Evolutionary conservation across 2,329 filamentous ascomycete genomes (phyloP).

Genomic region (Elsinoe batatas): DNA sequence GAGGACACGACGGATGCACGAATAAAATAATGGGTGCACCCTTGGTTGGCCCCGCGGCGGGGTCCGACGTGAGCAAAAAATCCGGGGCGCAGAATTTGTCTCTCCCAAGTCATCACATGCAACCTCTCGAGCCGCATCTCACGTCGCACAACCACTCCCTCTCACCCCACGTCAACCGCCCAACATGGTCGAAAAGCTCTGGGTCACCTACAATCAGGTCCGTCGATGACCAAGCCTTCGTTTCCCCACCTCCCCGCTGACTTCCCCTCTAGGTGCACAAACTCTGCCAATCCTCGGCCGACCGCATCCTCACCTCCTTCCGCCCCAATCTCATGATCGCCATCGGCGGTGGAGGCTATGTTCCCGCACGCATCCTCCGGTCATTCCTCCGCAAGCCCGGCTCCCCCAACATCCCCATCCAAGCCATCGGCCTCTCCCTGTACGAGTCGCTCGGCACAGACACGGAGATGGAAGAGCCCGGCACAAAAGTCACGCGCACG

Average conservation of each 20-base stretch:
- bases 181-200: slow-evolving; percentile 60
- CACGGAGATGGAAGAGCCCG: slow-evolving; percentile 58
- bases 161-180: background rate
- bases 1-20: background rate
- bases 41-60: slow-evolving; percentile 2
- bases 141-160: background rate
- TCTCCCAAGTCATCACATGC: background rate
- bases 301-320: slow-evolving; percentile 72
- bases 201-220: slow-evolving; percentile 87
- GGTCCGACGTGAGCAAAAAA: slow-evolving; percentile 2
- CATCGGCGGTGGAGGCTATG: slow-evolving; percentile 94
- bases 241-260: background rate
- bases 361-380: slow-evolving; percentile 90
- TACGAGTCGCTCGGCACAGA: slow-evolving; percentile 70
- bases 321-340: slow-evolving; percentile 95
- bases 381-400: slow-evolving; percentile 91
- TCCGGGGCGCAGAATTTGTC: slow-evolving; percentile 3
- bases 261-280: slow-evolving; percentile 71
- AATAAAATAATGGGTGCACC: background rate
- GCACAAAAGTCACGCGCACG: slow-evolving; percentile 91
- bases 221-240: background rate
- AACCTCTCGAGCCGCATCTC: background rate
- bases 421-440: slow-evolving; percentile 94
- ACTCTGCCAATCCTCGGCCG: slow-evolving; percentile 80
- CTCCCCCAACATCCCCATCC: slow-evolving; percentile 91